A percentile compares a stretch with the other conserved stretches of the same genome.
phyloP scores from a whole-genome alignment of 768 basidiomycete genomes.

The Hirschioporus abietinus region DNA sequence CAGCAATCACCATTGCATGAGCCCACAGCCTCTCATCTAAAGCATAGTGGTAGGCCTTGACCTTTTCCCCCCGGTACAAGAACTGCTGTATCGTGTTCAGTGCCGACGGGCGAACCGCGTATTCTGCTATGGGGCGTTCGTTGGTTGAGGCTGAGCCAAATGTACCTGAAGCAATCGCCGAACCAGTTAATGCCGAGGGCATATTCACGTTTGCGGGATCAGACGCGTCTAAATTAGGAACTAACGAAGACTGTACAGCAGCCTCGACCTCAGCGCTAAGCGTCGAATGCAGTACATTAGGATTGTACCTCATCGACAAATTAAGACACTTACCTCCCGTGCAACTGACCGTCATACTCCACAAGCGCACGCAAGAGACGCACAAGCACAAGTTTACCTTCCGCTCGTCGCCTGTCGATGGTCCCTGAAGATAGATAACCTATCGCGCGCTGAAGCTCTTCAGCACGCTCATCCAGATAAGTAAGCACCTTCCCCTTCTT shows the following conservation, averaged over 20 bases:
- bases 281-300: constrained; percentile 3
- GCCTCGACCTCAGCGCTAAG: constrained; percentile 61
- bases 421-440: constrained; percentile 57
- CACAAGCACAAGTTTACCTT: constrained; percentile 72
- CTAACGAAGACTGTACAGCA: constrained; percentile 67
- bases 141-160: constrained; percentile 25
- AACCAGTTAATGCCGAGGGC: constrained; percentile 18
- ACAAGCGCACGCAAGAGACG: constrained; percentile 75
- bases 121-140: constrained; percentile 52
- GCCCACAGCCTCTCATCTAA: constrained; percentile 89
- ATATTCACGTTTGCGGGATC: constrained; percentile 8
- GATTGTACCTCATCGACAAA: background rate
- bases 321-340: constrained; percentile 67
- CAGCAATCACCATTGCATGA: constrained; percentile 93
- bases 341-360: constrained; percentile 82
- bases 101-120: constrained; percentile 54
- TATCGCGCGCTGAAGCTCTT: constrained; percentile 73
- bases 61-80: constrained; percentile 78
- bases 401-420: constrained; percentile 51
- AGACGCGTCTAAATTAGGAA: constrained; percentile 46
- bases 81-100: constrained; percentile 76
- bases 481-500: constrained; percentile 76
- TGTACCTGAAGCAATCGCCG: constrained; percentile 14
- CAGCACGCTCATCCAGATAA: constrained; percentile 71
- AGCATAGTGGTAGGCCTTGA: constrained; percentile 83